A percentile compares a stretch with the other conserved stretches of the same genome.
phyloP scores from a whole-genome alignment of 495 filamentous ascomycete genomes.

The Penicillium argentinense region DNA sequence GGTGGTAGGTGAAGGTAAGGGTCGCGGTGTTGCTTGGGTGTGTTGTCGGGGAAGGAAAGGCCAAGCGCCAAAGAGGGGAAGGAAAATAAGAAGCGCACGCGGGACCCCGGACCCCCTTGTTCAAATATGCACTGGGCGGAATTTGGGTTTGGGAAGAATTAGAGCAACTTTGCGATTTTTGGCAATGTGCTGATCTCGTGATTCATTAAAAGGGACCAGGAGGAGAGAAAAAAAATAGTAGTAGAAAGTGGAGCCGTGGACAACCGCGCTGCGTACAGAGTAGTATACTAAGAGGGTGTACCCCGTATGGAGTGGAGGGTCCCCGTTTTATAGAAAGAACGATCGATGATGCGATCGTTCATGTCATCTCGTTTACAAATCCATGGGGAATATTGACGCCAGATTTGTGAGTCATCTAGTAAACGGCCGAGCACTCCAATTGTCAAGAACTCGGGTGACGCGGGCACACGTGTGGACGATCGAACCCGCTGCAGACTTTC shows the following conservation, averaged over 20 bases:
- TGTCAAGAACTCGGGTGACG: constrained; percentile 3
- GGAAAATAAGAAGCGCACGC: background rate
- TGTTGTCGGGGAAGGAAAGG: background rate
- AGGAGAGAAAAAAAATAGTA: constrained; percentile 10
- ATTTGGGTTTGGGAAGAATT: constrained; percentile 1
- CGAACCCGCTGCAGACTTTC: background rate
- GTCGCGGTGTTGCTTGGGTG: too few species aligned
- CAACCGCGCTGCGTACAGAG: constrained; percentile 19
- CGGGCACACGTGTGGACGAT: background rate
- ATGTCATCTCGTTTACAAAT: background rate
- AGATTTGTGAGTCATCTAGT: constrained; percentile 11
- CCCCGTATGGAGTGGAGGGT: constrained; percentile 10
- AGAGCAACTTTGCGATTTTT: too few species aligned
- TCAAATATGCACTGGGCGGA: background rate
- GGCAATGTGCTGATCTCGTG: too few species aligned
- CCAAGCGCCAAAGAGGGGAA: background rate
- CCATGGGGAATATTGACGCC: constrained; percentile 1
- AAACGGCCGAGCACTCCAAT: too few species aligned
- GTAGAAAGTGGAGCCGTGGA: constrained; percentile 30
- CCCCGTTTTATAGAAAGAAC: constrained; percentile 13
- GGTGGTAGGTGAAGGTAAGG: background rate
- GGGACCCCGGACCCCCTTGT: background rate
- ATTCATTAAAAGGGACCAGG: background rate
- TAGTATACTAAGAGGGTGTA: background rate
- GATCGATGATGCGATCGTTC: constrained; percentile 2